phyloP scores from a whole-genome alignment of 1,139 yeast species.

The Blastobotrys raffinosifermentans region DNA sequence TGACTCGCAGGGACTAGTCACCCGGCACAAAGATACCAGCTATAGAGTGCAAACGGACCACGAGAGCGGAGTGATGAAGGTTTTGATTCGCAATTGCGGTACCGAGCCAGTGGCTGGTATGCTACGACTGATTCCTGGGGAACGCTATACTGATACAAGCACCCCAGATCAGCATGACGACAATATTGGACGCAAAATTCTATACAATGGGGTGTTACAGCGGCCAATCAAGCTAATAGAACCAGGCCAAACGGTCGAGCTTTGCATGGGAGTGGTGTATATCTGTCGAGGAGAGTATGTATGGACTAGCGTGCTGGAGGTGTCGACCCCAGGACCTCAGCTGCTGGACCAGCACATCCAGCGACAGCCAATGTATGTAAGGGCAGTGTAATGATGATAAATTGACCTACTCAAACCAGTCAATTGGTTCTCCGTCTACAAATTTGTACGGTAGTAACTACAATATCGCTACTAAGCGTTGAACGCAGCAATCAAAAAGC shows the following conservation, averaged over 20 bases:
- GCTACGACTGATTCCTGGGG: slow-evolving; percentile 59
- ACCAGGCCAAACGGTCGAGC: slow-evolving; percentile 39
- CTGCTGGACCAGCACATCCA: slow-evolving; percentile 28
- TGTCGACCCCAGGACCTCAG: slow-evolving; percentile 14
- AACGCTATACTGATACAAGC: slow-evolving; percentile 24
- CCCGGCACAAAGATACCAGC: slow-evolving; percentile 12
- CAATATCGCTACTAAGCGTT: slow-evolving; percentile 37
- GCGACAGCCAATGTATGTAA: slow-evolving; percentile 33
- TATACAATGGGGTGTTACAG: slow-evolving; percentile 62
- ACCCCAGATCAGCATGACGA: slow-evolving; percentile 15
- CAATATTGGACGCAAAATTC: slow-evolving; percentile 23
- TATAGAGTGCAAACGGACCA: slow-evolving; percentile 22
- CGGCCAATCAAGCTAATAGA: slow-evolving; percentile 40
- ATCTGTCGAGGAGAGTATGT: slow-evolving; percentile 70
- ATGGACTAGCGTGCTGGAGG: slow-evolving; percentile 70
- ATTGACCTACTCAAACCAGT: neutral
- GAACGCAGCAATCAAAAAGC: slow-evolving; percentile 61
- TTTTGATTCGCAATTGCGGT: slow-evolving; percentile 23
- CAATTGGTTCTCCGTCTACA: too few relatives aligned
- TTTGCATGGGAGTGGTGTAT: slow-evolving; percentile 52
- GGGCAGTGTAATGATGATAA: slow-evolving; percentile 21
- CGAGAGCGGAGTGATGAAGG: slow-evolving; percentile 18
- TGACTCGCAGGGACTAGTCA: slow-evolving; percentile 11
- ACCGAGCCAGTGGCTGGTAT: slow-evolving; percentile 44
- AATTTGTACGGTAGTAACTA: too few relatives aligned